Evolutionary conservation across 352 stramenopile genomes (phyloP), one percentile per base, ranked within the genome.

Genomic region (Achlya hypogyna): DNA sequence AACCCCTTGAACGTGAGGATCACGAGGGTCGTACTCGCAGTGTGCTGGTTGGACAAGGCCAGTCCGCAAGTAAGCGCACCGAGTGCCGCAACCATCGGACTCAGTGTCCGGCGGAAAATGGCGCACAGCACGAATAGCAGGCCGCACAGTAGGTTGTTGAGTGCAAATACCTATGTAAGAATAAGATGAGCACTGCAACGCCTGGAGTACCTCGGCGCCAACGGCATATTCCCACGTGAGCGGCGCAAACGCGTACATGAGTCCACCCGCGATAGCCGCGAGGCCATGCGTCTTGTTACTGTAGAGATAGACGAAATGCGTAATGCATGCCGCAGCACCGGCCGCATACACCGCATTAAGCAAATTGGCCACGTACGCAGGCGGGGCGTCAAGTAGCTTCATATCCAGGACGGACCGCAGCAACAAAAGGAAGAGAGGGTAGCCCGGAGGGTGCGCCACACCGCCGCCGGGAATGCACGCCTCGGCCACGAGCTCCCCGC

Each of bases 31-130:
- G 35, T 64, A 64, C 54, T 64, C 1, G 75, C 75, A 12, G 85
- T 94, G 72, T 96, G 87, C 74, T 96, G 87, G 74, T 96, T 96
- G 40, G 74, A 87, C 12, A 94, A 62, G 20, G 78, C 78, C 12
- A 95, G 65, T 10, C 87, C 87, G 58, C 72, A 87, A 6, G 87
- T n/a, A 29, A 88, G 76, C n/a, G 87, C 82, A 28, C 85, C 85
- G 29, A 51, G 18, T 5, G 23, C 23, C 6, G 54, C 54, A 6
- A 31, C 54, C 6, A n/a, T 38, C 22, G 73, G 71, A 2, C 62
- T 45, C 25, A 76, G 25, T 10, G 58, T 67, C n/a, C 79, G 60
- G 49, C 69, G 81, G 38, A 80, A 51, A 10, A 64, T 38, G 5
- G 54, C 54, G 40, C 54, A 64, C 10, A 64, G 54, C 3, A 64